Evolutionary conservation across 2,329 filamentous ascomycete genomes (phyloP), one percentile per base, ranked within the genome.

Genomic region (Orbilia brochopaga): DNA sequence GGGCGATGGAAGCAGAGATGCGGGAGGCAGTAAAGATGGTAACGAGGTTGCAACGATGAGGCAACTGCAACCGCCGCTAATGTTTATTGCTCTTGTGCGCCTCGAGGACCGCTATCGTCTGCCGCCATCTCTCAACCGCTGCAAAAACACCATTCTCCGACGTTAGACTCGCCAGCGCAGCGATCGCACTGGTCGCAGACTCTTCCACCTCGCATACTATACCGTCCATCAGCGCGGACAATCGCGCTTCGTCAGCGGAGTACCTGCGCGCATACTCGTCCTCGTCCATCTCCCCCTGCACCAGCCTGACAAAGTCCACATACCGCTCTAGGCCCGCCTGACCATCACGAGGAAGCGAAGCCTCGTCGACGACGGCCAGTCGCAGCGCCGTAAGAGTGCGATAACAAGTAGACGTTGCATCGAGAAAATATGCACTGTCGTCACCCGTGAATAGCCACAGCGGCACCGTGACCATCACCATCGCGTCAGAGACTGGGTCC

Each of bases 251-350:
- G 53, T 63, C 65, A 11, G 15, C 37, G 1, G 27, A 17, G 23
- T 63, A 69, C 21, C 58, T 48, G 5, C 21, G 44, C 15, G 52
- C 58, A 51, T 69, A 69, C n/a, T 63, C 58, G 46, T 69, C 65
- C 37, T 69, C 65, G n/a, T 69, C 65, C 32, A 63, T 63, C 17
- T 42, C 65, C 4, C 65, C 65, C 40, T 59, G 57, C 19, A 69
- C 65, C 24, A 69, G 46, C 27, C 58, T 58, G n/a, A 63, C 48
- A 21, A 63, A 69, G 53, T 69, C 65, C 17, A 13, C 5, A 42
- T 69, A 63, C 21, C 65, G 17, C 37, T 62, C 61, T 44, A 32
- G 24, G 19, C 40, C 51, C 19, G 44, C 37, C 21, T 27, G 10
- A 2, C 17, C 19, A 10, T 32, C 37, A 10, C 10, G 19, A 15